Conservation (phyloP, 768 basidiomycete genomes). For the Serpula lacrymans region DNA sequence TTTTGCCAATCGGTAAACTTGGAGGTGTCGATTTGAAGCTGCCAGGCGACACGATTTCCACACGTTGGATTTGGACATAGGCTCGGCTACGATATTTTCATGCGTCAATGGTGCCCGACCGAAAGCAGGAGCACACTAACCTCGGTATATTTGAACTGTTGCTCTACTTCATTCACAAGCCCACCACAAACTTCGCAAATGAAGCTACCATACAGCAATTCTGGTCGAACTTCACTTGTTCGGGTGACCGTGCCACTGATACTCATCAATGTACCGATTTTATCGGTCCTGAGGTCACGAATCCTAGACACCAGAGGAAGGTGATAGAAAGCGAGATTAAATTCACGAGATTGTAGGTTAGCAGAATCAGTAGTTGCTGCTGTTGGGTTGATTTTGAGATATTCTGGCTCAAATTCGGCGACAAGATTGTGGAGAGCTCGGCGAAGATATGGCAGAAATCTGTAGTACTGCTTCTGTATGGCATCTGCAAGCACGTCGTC, state of each 20-base stretch:
- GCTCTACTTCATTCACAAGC: constrained; percentile 88
- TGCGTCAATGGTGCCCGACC: background rate
- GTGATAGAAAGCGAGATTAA: constrained; percentile 93
- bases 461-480: constrained; percentile 92
- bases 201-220: constrained; percentile 90
- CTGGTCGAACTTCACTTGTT: constrained; percentile 96
- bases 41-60: constrained; percentile 86
- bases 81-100: constrained; percentile 58
- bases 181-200: constrained; percentile 87
- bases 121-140: constrained; percentile 36
- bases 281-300: constrained; percentile 87
- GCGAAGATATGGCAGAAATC: constrained; percentile 92
- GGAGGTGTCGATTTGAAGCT: constrained; percentile 91
- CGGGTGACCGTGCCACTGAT: constrained; percentile 97
- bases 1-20: constrained; percentile 99
- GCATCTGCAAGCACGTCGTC: constrained; percentile 95
- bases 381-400: constrained; percentile 90
- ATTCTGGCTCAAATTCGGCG: constrained; percentile 86
- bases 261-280: constrained; percentile 91
- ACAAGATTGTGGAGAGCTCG: constrained; percentile 90
- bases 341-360: constrained; percentile 89
- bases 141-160: constrained; percentile 99
- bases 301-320: constrained; percentile 93
- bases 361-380: constrained; percentile 84
- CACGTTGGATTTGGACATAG: constrained; percentile 95